Evolutionary conservation across 75 land plant genomes (phyloP).

Genomic region (Pinus taeda): DNA sequence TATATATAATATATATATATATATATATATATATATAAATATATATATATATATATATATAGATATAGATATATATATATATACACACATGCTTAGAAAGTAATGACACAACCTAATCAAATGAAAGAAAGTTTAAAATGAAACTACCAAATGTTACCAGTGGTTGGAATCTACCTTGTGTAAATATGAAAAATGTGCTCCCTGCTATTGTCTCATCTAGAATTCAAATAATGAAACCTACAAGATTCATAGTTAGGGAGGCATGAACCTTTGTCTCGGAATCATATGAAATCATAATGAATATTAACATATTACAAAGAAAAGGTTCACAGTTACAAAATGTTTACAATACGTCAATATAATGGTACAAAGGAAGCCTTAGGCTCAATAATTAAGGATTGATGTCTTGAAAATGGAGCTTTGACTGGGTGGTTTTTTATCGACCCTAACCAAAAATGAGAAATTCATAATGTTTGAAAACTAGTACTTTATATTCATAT

Average conservation of each 20-base stretch:
- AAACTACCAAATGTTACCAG: neutral
- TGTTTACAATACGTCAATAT: neutral
- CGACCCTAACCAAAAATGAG: no score
- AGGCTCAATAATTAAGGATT: no score
- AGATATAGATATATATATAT: no score
- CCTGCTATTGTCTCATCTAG: neutral
- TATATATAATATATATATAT: no score
- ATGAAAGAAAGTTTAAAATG: neutral
- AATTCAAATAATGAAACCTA: neutral
- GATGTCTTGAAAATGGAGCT: no score
- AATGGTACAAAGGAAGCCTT: neutral
- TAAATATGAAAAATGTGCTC: neutral
- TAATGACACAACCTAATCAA: neutral
- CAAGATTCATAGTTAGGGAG: neutral
- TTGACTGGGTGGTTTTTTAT: no score
- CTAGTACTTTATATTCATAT: no score
- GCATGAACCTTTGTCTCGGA: neutral
- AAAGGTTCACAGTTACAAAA: neutral
- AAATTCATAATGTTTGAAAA: no score
- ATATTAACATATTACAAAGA: neutral
- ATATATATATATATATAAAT: no score
- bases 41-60: no score
- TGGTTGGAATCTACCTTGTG: no score
- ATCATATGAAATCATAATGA: neutral
- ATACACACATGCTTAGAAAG: neutral